Evolutionary conservation across 2,329 filamentous ascomycete species (phyloP).

Genomic region (Fusarium brachygibbosum): DNA sequence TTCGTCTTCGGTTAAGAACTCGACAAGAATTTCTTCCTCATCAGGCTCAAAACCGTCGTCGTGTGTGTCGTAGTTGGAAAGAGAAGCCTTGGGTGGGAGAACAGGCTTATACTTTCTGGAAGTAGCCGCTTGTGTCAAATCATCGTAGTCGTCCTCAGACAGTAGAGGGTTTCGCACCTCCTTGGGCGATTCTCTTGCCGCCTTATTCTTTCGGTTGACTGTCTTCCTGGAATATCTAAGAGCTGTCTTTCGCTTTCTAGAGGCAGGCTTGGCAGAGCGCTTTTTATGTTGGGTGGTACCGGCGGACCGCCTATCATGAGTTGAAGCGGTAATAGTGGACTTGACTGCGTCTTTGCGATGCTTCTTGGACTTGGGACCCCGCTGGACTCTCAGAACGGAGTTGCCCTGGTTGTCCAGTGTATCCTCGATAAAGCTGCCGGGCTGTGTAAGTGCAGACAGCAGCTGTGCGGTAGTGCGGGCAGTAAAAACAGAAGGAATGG

Average conservation of each 20-base stretch:
- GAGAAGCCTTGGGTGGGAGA: slow-evolving; percentile 21
- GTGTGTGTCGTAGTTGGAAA: slow-evolving; percentile 3
- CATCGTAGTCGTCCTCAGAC: slow-evolving; percentile 25
- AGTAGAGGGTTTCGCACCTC: slow-evolving; percentile 34
- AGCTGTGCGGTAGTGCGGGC: slow-evolving; percentile 95
- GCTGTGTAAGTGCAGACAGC: slow-evolving; percentile 86
- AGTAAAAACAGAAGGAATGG: slow-evolving; percentile 94
- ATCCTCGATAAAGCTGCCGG: slow-evolving; percentile 73
- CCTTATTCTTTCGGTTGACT: slow-evolving; percentile 21
- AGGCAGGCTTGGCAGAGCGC: slow-evolving; percentile 21
- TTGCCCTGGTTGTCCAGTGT: slow-evolving; percentile 72
- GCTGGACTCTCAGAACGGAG: slow-evolving; percentile 66
- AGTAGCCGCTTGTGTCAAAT: slow-evolving; percentile 13
- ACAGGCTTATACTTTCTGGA: slow-evolving; percentile 24
- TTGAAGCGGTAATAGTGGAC: slow-evolving; percentile 24
- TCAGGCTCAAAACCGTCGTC: slow-evolving; percentile 12
- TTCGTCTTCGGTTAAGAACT: slow-evolving; percentile 46
- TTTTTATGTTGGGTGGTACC: slow-evolving; percentile 6
- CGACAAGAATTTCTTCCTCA: slow-evolving; percentile 37
- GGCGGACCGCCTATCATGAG: slow-evolving; percentile 34
- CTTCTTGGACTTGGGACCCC: slow-evolving; percentile 56
- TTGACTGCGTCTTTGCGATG: slow-evolving; percentile 20
- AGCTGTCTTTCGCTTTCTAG: slow-evolving; percentile 26
- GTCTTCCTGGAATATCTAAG: slow-evolving; percentile 17
- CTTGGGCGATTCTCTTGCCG: slow-evolving; percentile 22